Evolutionary conservation across 2,329 filamentous ascomycete species (phyloP), one percentile per base, ranked within the genome.

Genomic region (Aspergillus sp.): DNA sequence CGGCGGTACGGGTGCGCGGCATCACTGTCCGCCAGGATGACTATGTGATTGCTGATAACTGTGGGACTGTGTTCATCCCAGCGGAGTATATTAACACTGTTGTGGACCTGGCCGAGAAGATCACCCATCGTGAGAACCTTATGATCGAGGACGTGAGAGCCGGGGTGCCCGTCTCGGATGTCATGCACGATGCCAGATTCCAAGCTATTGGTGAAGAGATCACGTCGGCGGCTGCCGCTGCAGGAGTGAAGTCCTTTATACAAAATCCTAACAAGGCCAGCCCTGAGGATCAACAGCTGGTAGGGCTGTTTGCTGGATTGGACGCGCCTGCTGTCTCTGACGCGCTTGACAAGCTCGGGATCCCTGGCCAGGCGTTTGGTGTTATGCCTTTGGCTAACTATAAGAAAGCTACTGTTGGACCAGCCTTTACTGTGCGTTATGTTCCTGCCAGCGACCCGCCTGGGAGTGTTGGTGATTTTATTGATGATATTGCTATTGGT

Each of bases 341-440:
- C n/a, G 46, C 46, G 4, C 46, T 48, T 4, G 46, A 48, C 17
- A 48, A 35, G 12, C 46, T 48, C 9, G 46, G 46, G 2, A 48
- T 48, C 46, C 27, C n/a, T 14, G 46, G 46, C 7, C 46, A 48
- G n/a, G 46, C n/a, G 4, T 21, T 48, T 21, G 27, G 27, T 6
- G 37, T 48, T 27, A 33, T 48, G 46, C 46, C 46, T 3, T 12
- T 48, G 27, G 7, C 46, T 4, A 23, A 35, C 8, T 33, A 48
- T 8, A 48, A 14, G 5, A 70, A 67, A 47, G 61, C 64, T 1
- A 71, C 66, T 0, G 64, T 73, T 2, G 71, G 70, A 0, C 71
- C 71, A 8, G 70, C 71, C 17, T 73, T 70, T 50, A 73, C 70
- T 0, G 70, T 73, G 0, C 70, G 70, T 1, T 73, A 72, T 33